Evolutionary conservation across 2,329 filamentous ascomycete genomes (phyloP), one percentile per base, ranked within the genome.

Genomic region (Phaeoacremonium minimum): DNA sequence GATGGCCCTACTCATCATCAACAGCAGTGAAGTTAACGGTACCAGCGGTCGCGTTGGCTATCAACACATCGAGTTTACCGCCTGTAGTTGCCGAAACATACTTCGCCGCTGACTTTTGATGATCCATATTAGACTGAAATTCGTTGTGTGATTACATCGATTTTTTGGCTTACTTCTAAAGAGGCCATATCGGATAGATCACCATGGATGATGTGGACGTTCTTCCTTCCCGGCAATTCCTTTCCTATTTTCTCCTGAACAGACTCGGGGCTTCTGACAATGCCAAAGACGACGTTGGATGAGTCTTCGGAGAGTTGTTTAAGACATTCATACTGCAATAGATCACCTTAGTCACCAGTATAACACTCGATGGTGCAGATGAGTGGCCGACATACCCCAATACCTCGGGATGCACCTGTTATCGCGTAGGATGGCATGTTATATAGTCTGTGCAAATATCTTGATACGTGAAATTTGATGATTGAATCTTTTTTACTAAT

Each of bases 391-490:
- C 31, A 19, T 33, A 33, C 31, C 6, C 31, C 31, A 11, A 33
- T 18, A 6, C 31, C 31, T 13, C 6, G 7, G n/a, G 31, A 19
- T 4, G 16, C 31, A 20, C 31, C 31, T 7, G 31, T 20, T 8
- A 33, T 20, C 4, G n/a, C 31, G n/a, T 33, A 33, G 15, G 31
- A 33, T 19, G 31, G 31, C 31, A 33, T 33, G 17, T 18, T 33
- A 15, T 32, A 17, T 6, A 16, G 7, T 15, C 16, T 26, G 9
- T 26, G 9, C n/a, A 9, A n/a, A 26, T 9, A n/a, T 26, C 22
- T n/a, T 26, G n/a, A n/a, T 26, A n/a, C 9, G 22, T 26, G n/a
- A 26, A 26, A 26, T 9, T 26, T 26, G 22, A 9, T 9, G n/a
- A n/a, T 9, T 26, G 9, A n/a, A 26, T 26, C 9, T 26, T 26